A percentile compares a stretch with the other conserved stretches of the same genome.
phyloP scores from a whole-genome alignment of 805 yeast genomes.

The Suhomyces emberorum region DNA sequence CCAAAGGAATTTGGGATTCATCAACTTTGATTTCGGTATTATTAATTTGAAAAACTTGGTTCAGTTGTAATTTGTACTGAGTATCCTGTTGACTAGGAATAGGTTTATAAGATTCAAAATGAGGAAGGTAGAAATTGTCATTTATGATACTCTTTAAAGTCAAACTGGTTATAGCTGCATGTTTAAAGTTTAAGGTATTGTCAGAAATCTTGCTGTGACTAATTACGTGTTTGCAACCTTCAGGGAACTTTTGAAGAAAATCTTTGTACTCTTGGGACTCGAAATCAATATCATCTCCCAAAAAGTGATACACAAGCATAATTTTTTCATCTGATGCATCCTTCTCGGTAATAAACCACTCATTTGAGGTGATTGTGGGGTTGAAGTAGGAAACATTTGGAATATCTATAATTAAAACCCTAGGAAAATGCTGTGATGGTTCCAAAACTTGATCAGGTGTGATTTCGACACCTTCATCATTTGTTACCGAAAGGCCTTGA shows the following conservation, averaged over 20 bases:
- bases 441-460: slow-evolving; percentile 72
- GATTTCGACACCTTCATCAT: slow-evolving; percentile 57
- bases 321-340: slow-evolving; percentile 35
- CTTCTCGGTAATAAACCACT: slow-evolving; percentile 32
- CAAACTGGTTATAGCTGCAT: slow-evolving; percentile 51
- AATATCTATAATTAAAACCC: slow-evolving; percentile 68
- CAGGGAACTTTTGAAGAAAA: slow-evolving; percentile 56
- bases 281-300: slow-evolving; percentile 60
- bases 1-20: slow-evolving; percentile 14
- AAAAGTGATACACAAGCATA: slow-evolving; percentile 67
- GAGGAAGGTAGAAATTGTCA: slow-evolving; percentile 42
- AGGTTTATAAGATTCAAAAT: slow-evolving; percentile 19
- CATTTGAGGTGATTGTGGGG: slow-evolving; percentile 22
- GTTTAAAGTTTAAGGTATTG: slow-evolving; percentile 55
- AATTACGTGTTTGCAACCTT: slow-evolving; percentile 54
- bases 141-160: slow-evolving; percentile 55
- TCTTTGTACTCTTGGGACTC: slow-evolving; percentile 38
- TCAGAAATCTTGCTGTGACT: slow-evolving; percentile 70
- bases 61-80: slow-evolving; percentile 25
- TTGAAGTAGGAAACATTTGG: slow-evolving; percentile 50
- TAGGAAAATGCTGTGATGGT: slow-evolving; percentile 53
- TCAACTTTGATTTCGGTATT: slow-evolving; percentile 20
- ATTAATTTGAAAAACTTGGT: slow-evolving; percentile 21
- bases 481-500: slow-evolving; percentile 53
- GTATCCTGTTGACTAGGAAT: slow-evolving; percentile 4